A percentile compares a stretch with the other conserved stretches of the same genome.
phyloP scores from a whole-genome alignment of 1,284 basidiomycete genomes.

The Hymenochaete sp. region DNA sequence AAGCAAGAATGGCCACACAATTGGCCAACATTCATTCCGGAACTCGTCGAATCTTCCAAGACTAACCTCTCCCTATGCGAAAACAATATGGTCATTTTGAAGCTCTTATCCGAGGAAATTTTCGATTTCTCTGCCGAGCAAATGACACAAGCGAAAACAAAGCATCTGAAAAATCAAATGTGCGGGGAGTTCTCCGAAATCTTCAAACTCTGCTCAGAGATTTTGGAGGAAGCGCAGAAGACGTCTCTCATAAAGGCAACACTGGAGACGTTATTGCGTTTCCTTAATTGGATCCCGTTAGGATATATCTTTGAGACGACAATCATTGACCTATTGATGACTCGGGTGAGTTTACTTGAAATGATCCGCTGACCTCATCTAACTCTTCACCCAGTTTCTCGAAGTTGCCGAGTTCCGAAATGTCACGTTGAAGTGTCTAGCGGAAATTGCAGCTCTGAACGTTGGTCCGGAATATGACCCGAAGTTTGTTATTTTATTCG shows the following conservation, averaged over 20 bases:
- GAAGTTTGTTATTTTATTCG: slow-evolving; percentile 97
- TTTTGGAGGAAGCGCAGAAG: slow-evolving; percentile 97
- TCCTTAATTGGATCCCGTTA: slow-evolving; percentile 99
- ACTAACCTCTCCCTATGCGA: slow-evolving; percentile 96
- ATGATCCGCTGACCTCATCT: slow-evolving; percentile 2
- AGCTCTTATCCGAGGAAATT: slow-evolving; percentile 96
- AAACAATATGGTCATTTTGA: slow-evolving; percentile 99
- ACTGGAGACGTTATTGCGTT: slow-evolving; percentile 90
- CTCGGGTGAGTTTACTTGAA: slow-evolving; percentile 53
- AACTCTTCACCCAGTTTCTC: slow-evolving; percentile 60
- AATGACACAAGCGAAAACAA: slow-evolving; percentile 98
- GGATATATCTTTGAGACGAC: slow-evolving; percentile 99
- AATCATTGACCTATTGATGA: slow-evolving; percentile 90
- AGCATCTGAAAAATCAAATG: slow-evolving; percentile 96
- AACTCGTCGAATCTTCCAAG: slow-evolving; percentile 95
- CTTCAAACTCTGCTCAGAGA: slow-evolving; percentile 92
- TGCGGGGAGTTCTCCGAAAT: slow-evolving; percentile 95
- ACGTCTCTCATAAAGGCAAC: slow-evolving; percentile 93
- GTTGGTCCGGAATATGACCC: slow-evolving; percentile 98
- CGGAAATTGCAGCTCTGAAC: slow-evolving; percentile 92
- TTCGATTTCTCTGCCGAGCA: slow-evolving; percentile 99
- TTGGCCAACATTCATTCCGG: slow-evolving; percentile 97
- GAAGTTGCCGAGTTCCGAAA: slow-evolving; percentile 97
- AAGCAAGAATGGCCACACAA: slow-evolving; percentile 99
- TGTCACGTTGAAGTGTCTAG: slow-evolving; percentile 93